Evolutionary conservation across 345 rosid genomes (phyloP).

Genomic region (Microthlaspi erraticum): DNA sequence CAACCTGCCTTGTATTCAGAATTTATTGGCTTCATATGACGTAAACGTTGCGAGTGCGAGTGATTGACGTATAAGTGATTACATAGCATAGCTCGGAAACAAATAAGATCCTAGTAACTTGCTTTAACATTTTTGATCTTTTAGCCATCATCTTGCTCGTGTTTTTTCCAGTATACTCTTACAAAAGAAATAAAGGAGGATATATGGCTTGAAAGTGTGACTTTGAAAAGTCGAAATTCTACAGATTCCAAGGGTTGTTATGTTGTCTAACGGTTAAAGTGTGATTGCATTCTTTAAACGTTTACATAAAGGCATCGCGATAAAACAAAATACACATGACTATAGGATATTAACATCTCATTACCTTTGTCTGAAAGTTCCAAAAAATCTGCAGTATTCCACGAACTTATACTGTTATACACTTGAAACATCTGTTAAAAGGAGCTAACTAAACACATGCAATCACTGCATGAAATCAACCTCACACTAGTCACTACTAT

Average conservation of each 20-base stretch:
- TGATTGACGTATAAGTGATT: not conserved
- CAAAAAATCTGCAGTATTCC: not conserved
- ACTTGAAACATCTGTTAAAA: slow-evolving; percentile 7
- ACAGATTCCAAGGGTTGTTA: not conserved
- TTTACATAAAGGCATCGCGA: not conserved
- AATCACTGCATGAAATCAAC: slow-evolving; percentile 36
- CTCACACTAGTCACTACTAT: slow-evolving; percentile 26
- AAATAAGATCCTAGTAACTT: too few relatives aligned
- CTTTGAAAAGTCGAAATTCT: slow-evolving; percentile 7
- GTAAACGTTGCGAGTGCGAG: not conserved
- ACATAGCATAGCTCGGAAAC: not conserved
- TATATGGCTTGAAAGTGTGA: slow-evolving; percentile 20
- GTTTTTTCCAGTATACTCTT: not conserved
- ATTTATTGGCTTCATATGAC: slow-evolving; percentile 8
- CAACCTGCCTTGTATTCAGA: not conserved
- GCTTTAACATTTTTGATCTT: not conserved
- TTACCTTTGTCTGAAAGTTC: not conserved
- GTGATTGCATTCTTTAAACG: not conserved
- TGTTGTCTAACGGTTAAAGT: slow-evolving; percentile 19
- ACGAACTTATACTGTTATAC: not conserved
- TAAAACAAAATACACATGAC: slow-evolving; percentile 24
- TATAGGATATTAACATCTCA: slow-evolving; percentile 1
- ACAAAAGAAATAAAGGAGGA: not conserved
- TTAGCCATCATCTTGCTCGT: not conserved
- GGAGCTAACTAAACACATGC: slow-evolving; percentile 30